phyloP scores from a whole-genome alignment of 1,139 yeast genomes.

The Suhomyces guaymorum region DNA sequence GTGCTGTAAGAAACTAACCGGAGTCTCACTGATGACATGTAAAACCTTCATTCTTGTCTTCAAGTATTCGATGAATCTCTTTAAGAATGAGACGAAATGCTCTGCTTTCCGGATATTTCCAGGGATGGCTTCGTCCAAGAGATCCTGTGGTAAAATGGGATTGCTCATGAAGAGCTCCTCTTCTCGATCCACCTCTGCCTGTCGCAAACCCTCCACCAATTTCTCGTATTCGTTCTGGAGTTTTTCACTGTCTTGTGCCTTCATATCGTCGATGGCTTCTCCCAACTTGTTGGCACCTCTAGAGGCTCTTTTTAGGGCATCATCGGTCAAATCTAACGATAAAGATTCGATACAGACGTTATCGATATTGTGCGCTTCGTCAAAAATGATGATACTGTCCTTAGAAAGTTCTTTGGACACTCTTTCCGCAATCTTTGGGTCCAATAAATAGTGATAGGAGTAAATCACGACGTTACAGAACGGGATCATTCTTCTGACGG shows the following conservation, averaged over 20 bases:
- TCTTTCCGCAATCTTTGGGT: constrained; percentile 95
- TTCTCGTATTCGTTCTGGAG: constrained; percentile 88
- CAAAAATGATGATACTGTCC: constrained; percentile 91
- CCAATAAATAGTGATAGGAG: constrained; percentile 92
- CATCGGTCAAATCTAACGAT: constrained; percentile 69
- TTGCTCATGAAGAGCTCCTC: constrained; percentile 86
- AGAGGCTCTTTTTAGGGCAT: constrained; percentile 46
- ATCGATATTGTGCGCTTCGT: constrained; percentile 98
- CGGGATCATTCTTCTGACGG: constrained; percentile 97
- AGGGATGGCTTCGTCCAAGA: constrained; percentile 90
- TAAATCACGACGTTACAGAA: constrained; percentile 92
- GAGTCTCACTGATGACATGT: constrained; percentile 96
- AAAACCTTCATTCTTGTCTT: constrained; percentile 97
- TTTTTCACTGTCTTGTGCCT: constrained; percentile 76
- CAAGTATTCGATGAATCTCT: constrained; percentile 88
- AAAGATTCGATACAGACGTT: constrained; percentile 96
- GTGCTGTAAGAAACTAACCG: constrained; percentile 88
- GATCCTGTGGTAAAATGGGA: constrained; percentile 83
- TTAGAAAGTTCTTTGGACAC: constrained; percentile 90
- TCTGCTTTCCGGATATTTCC: constrained; percentile 97
- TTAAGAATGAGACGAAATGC: constrained; percentile 89
- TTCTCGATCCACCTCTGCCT: constrained; percentile 68
- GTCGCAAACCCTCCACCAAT: constrained; percentile 84
- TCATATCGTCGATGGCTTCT: constrained; percentile 77
- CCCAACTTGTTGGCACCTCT: constrained; percentile 78